These are phyloP conservation scores for Magnusiomyces tetraspermus DNA, from an alignment of 1,139 yeast species.

Conservation along the genomic window DNA sequence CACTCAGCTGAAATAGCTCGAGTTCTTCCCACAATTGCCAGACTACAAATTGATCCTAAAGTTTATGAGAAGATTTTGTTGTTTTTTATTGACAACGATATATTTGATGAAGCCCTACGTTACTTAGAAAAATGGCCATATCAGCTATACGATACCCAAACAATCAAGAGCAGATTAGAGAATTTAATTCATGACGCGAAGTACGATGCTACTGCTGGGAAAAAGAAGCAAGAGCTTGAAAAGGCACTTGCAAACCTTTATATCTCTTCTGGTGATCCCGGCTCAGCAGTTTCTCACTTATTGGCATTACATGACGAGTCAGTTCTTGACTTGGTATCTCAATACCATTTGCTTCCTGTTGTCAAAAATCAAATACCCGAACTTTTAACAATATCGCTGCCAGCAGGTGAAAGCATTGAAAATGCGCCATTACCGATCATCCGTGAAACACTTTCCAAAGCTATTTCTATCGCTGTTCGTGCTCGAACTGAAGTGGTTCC, in stretches of 20 bases:
- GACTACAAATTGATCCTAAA: constrained; percentile 33
- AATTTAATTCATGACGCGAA: constrained; percentile 30
- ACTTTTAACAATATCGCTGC: constrained; percentile 42
- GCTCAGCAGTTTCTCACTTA: constrained; percentile 54
- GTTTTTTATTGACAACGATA: constrained; percentile 39
- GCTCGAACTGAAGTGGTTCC: constrained; percentile 60
- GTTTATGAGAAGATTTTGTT: constrained; percentile 48
- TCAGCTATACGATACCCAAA: constrained; percentile 42
- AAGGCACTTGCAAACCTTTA: constrained; percentile 49
- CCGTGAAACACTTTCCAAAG: constrained; percentile 35
- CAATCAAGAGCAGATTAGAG: constrained; percentile 43
- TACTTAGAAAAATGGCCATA: constrained; percentile 52
- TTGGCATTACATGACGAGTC: constrained; percentile 45
- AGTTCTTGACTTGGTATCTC: constrained; percentile 49
- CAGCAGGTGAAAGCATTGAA: constrained; percentile 30
- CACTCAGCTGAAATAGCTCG: constrained; percentile 44
- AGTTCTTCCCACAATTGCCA: constrained; percentile 41
- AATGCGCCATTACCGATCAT: constrained; percentile 40
- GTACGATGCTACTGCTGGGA: constrained; percentile 14
- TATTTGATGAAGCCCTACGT: constrained; percentile 27
- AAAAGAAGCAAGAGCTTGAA: constrained; percentile 33
- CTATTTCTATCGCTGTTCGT: constrained; percentile 50
- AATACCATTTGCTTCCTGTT: constrained; percentile 50
- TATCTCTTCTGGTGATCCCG: constrained; percentile 48
- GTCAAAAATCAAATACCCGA: constrained; percentile 43